Conservation (phyloP, 768 basidiomycete genomes). For the Pulveroboletus sp. region DNA sequence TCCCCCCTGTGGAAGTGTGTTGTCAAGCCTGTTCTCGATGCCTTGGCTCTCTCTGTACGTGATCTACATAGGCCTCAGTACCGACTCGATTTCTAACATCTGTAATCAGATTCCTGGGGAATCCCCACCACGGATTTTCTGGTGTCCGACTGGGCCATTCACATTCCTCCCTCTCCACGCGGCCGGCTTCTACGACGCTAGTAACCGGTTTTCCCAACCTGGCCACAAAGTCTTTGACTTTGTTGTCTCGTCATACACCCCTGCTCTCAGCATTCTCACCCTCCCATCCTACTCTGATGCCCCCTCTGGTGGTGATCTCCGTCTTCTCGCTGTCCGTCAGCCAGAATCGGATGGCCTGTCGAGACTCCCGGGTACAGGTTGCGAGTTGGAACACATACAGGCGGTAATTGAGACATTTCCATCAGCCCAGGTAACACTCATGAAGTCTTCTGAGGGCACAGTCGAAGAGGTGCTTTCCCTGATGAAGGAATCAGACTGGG, state of each 20-base stretch:
- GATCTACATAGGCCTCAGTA: not conserved
- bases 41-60: not conserved
- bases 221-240: constrained; percentile 4
- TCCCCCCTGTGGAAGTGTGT: not conserved
- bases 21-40: not conserved
- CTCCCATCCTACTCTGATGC: constrained; percentile 10
- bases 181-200: constrained; percentile 1
- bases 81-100: not conserved
- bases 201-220: not conserved
- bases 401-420: not conserved
- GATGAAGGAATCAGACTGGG: too few species aligned
- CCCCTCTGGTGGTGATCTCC: too few species aligned
- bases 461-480: not conserved
- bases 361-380: too few species aligned
- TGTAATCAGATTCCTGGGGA: not conserved
- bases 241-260: too few species aligned
- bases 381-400: too few species aligned
- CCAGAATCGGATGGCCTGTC: too few species aligned
- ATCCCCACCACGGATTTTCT: too few species aligned
- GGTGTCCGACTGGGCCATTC: too few species aligned
- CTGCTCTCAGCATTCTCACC: too few species aligned
- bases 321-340: too few species aligned
- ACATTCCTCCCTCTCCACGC: not conserved
- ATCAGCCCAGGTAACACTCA: not conserved
- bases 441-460: not conserved